Conservation (phyloP, 257 asterid species). For the Solanum ossicruentum region DNA sequence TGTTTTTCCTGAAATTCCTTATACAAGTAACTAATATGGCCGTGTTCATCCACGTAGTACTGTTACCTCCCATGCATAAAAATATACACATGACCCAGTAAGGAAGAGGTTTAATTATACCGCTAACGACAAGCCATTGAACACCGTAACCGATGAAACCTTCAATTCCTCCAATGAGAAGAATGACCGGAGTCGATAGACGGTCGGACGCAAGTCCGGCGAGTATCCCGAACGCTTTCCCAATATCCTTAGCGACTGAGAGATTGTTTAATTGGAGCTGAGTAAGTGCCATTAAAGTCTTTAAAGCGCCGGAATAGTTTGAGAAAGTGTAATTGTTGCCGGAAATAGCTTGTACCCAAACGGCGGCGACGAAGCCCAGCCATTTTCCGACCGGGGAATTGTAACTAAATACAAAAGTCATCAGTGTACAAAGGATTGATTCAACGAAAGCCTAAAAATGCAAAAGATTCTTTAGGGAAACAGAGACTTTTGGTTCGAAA, state of each 20-base stretch:
- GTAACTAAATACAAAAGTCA: background rate
- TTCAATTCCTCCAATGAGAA: constrained; percentile 73
- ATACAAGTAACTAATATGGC: constrained; percentile 83
- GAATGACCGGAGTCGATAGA: constrained; percentile 49
- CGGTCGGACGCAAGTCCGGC: constrained; percentile 95
- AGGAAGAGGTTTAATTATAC: constrained; percentile 78
- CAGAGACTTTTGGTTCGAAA: background rate
- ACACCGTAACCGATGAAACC: constrained; percentile 90
- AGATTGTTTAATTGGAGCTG: constrained; percentile 89
- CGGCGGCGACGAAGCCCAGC: constrained; percentile 24
- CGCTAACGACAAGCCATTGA: constrained; percentile 95
- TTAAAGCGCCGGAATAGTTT: constrained; percentile 78
- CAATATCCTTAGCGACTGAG: constrained; percentile 90
- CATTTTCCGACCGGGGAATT: background rate
- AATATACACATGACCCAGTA: constrained; percentile 90
- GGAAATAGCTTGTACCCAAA: constrained; percentile 95
- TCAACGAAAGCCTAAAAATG: background rate
- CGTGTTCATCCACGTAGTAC: constrained; percentile 98
- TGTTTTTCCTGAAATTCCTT: constrained; percentile 67
- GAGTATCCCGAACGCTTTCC: constrained; percentile 86
- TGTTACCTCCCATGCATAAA: constrained; percentile 96
- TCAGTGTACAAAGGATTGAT: background rate
- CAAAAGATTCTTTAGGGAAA: background rate
- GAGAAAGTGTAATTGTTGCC: constrained; percentile 97
- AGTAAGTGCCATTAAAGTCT: constrained; percentile 76